Evolutionary conservation across 108 stramenopile species (phyloP), one percentile per base, ranked within the genome.

Genomic region (Mediolabrus comicus): DNA sequence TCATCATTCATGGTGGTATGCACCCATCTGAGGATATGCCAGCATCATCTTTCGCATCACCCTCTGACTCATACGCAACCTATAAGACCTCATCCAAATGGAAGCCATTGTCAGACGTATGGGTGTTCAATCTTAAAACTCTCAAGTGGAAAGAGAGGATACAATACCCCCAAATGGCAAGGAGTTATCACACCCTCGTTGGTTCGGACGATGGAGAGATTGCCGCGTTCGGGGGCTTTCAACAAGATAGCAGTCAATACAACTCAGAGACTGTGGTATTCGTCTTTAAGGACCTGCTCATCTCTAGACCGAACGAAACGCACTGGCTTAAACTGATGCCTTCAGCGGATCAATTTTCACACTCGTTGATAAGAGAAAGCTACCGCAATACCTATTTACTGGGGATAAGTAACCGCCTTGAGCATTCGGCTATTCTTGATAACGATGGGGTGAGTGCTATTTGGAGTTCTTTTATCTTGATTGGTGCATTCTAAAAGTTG

Each of bases 1-100:
- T 81, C 3, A 60, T 77, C 32, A 65, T 81, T 27, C 69, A 81
- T 59, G 80, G 80, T 5, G 80, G 80, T 12, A 80, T 70, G 65
- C 41, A 70, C 7, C 54, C 59, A 10, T 36, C 34, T 8, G 67
- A 62, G 6, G 73, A 61, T 27, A 38, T 13, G 25, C 43, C 60
- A 14, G 19, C 53, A 19, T 39, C 63, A 8, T 38, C 49, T 3
- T 73, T 55, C 30, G 57, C 64, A 19, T 59, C 59, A 0, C 64
- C 72, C 2, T 65, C 63, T 8, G 57, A 31, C 13, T 73, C 72
- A 3, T 73, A 73, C 26, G 72, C 64, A 17, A 59, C 72, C 3
- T 62, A 75, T 31, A 71, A 61, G 9, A 62, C 75, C 8, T 57
- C 62, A 3, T 35, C 70, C 14, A 64, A 65, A 65, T 81, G 80